These are phyloP conservation scores for sunflower (Helianthus annuus) DNA, from an alignment of 129 eudicot genomes.

Conservation along the genomic window HanXRQr2.0-SUNRISE NC_035439.2:123729493-123729992, in stretches of 20 bases:
- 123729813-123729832: conserved; percentile 12
- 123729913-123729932: conserved; percentile 97
- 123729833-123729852: conserved; percentile 79
- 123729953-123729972: conserved; percentile 80
- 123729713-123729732: too few species aligned
- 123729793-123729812: too few species aligned
- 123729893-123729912: conserved; percentile 98
- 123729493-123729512: conserved; percentile 95
- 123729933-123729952: conserved; percentile 87
- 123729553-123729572: conserved; percentile 86
- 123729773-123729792: too few species aligned
- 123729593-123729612: conserved; percentile 5
- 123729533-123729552: conserved; percentile 94
- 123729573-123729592: conserved; percentile 88
- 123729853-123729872: conserved; percentile 98
- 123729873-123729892: conserved; percentile 97
- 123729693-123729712: too few species aligned
- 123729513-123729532: conserved; percentile 96
- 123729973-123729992: conserved; percentile 94
- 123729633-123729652: too few species aligned
- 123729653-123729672: too few species aligned
- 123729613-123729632: conserved; percentile 1
- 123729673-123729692: too few species aligned
- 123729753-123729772: too few species aligned
- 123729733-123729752: too few species aligned